Percentiles rank a stretch among this genome's conserved stretches.
phyloP scores from a whole-genome alignment of 2,329 filamentous ascomycete species.

The Cytospora piceicola region DNA sequence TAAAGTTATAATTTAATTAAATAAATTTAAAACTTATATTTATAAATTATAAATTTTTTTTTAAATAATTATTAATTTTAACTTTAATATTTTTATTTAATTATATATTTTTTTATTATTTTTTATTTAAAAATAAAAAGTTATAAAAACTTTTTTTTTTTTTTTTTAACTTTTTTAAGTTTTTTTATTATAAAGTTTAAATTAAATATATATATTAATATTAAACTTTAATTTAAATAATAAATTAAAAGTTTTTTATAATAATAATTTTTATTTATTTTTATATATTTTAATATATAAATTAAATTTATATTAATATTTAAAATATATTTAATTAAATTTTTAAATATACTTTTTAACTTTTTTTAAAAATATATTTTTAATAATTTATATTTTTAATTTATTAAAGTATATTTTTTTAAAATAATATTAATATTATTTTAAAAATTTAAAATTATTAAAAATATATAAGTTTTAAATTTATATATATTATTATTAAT shows the following conservation, averaged over 20 bases:
- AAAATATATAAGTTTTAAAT: background rate
- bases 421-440: background rate
- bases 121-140: background rate
- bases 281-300: background rate
- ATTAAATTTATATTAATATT: background rate
- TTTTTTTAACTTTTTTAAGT: background rate
- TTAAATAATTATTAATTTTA: slow-evolving; percentile 1
- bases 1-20: background rate
- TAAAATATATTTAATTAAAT: background rate
- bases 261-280: background rate
- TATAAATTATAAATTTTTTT: background rate
- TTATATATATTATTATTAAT: background rate
- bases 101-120: background rate
- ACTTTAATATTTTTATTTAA: background rate
- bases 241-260: background rate
- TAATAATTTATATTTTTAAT: background rate
- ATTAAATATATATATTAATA: background rate
- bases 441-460: background rate
- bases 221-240: too few relatives aligned
- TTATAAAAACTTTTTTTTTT: too few relatives aligned
- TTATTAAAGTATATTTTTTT: background rate
- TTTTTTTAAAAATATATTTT: background rate
- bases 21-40: background rate
- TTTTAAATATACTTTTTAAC: background rate
- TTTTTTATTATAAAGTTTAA: background rate